Conservation (phyloP, 2,329 filamentous ascomycete genomes). For the Dothidotthia symphoricarpi region DNA sequence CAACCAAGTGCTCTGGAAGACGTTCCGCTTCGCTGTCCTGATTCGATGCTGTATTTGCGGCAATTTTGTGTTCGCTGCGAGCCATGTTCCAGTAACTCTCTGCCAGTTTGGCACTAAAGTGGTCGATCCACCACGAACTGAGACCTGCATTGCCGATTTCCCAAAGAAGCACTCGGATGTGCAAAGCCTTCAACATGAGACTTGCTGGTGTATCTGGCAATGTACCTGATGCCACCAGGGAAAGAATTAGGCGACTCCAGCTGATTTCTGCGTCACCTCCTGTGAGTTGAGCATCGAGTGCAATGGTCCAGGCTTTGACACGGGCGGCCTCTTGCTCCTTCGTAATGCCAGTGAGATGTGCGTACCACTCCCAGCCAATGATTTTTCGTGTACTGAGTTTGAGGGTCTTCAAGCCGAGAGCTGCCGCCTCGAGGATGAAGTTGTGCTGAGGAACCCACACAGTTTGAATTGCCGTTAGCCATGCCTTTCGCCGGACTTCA, state of each 20-base stretch:
- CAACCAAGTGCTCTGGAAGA: constrained; percentile 72
- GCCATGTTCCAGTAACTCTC: constrained; percentile 79
- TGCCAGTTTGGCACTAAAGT: constrained; percentile 70
- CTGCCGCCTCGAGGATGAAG: constrained; percentile 80
- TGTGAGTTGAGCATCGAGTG: constrained; percentile 86
- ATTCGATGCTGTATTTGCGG: constrained; percentile 37
- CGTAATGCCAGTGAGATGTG: constrained; percentile 74
- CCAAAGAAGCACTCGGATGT: constrained; percentile 87
- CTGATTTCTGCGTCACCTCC: constrained; percentile 89
- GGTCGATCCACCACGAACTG: constrained; percentile 63
- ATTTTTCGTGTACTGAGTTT: constrained; percentile 79
- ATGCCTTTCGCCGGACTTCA: constrained; percentile 80
- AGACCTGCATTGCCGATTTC: constrained; percentile 66
- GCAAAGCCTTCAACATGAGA: constrained; percentile 88
- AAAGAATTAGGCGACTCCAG: constrained; percentile 80
- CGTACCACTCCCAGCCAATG: constrained; percentile 74
- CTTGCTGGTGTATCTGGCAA: constrained; percentile 78
- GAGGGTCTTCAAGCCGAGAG: constrained; percentile 73
- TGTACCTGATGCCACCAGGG: constrained; percentile 82
- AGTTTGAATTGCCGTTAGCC: constrained; percentile 89
- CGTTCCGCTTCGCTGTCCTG: constrained; percentile 58
- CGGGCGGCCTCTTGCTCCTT: constrained; percentile 82
- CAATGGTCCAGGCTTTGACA: constrained; percentile 89
- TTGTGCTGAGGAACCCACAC: constrained; percentile 88
- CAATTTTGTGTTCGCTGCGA: constrained; percentile 58